A percentile compares a stretch with the other conserved stretches of the same genome.
phyloP scores from a whole-genome alignment of 2,329 filamentous ascomycete species.

The Lasiodiplodia sp. region DNA sequence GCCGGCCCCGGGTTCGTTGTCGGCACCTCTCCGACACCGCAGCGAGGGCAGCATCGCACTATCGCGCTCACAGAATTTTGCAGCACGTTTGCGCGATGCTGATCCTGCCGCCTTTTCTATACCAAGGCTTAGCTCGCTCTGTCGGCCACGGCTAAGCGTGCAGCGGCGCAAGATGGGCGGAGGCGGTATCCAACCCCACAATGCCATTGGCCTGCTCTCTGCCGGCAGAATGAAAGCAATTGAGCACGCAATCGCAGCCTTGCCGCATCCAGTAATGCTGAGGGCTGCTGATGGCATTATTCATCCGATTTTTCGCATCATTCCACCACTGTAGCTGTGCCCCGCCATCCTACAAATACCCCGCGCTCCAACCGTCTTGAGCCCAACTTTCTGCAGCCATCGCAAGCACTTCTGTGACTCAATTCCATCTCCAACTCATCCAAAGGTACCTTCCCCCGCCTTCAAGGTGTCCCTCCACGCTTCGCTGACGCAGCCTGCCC shows the following conservation, averaged over 20 bases:
- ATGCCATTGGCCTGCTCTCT: background rate
- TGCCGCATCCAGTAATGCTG: constrained; percentile 11
- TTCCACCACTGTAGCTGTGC: constrained; percentile 10
- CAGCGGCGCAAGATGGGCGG: background rate
- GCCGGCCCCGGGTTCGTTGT: background rate
- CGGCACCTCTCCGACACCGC: background rate
- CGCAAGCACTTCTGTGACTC: background rate
- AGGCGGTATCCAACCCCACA: constrained; percentile 1
- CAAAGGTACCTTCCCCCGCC: background rate
- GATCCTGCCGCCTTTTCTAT: constrained; percentile 14
- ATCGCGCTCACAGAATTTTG: constrained; percentile 14
- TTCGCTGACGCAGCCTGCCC: constrained; percentile 7
- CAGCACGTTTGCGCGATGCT: constrained; percentile 18
- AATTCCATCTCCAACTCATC: background rate
- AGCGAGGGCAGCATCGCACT: background rate
- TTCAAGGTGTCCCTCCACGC: background rate
- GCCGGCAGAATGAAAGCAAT: constrained; percentile 15
- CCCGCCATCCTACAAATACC: constrained; percentile 28
- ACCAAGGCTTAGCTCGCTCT: constrained; percentile 17
- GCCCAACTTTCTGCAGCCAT: background rate
- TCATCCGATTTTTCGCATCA: constrained; percentile 29
- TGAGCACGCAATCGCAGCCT: constrained; percentile 25
- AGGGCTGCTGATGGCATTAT: constrained; percentile 25
- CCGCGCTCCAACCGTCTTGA: constrained; percentile 8
- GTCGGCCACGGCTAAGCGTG: too few species aligned